Evolutionary conservation across 148 eudicot genomes (phyloP).

Genomic region (Vaccinium myrtillus): DNA sequence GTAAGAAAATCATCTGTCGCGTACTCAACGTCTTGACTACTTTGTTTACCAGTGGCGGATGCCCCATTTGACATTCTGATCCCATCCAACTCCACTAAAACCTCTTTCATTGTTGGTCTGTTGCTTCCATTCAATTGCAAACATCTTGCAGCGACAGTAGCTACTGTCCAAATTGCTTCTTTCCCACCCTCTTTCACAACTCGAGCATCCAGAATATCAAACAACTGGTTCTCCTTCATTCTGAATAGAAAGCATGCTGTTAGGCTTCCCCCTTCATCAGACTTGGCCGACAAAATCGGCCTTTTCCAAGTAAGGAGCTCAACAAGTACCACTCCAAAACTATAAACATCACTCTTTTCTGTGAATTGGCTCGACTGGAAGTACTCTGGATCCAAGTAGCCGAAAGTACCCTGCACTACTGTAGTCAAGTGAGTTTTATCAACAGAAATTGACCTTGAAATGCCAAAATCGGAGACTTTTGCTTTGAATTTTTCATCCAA

Average conservation of each 20-base stretch:
- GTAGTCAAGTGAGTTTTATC: too few species aligned
- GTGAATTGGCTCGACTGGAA: too few species aligned
- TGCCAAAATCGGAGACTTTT: neutral
- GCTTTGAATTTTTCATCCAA: neutral
- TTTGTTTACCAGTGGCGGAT: too few species aligned
- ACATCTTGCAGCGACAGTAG: neutral
- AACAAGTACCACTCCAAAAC: too few species aligned
- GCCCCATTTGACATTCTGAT: neutral
- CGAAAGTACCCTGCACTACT: too few species aligned
- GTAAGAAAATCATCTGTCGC: too few species aligned
- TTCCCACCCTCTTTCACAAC: neutral
- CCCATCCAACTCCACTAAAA: constrained; percentile 3
- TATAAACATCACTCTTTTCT: neutral
- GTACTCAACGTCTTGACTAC: too few species aligned
- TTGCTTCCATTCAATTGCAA: constrained; percentile 3
- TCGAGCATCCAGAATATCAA: neutral
- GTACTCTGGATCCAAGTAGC: too few species aligned
- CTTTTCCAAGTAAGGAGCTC: too few species aligned
- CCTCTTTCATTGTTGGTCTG: constrained; percentile 12
- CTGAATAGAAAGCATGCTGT: neutral
- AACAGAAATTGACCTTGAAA: too few species aligned
- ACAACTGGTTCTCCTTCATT: neutral
- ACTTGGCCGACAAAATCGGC: too few species aligned
- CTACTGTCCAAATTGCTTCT: neutral
- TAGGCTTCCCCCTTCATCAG: too few species aligned